Evolutionary conservation across 352 stramenopile species (phyloP).

Genomic region (Pythium sukuiense): DNA sequence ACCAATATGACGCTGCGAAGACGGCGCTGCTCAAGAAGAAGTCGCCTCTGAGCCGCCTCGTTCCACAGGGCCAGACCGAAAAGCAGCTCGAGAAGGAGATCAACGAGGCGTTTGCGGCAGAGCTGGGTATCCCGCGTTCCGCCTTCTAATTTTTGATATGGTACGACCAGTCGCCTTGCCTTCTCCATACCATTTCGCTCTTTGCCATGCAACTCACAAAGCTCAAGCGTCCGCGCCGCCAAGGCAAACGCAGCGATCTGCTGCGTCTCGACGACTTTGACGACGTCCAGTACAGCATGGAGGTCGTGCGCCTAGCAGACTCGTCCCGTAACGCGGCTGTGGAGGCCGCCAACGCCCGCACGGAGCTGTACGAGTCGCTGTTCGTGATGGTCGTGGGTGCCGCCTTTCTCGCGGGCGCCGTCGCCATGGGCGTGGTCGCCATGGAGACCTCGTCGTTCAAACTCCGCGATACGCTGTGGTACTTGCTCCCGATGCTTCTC

Average conservation of each 20-base stretch:
- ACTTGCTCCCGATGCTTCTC: constrained; percentile 47
- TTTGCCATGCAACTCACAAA: neutral
- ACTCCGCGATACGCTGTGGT: constrained; percentile 34
- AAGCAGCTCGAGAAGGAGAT: constrained; percentile 71
- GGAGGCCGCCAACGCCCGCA: constrained; percentile 16
- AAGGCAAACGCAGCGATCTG: constrained; percentile 16
- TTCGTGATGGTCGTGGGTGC: constrained; percentile 32
- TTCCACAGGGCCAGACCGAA: constrained; percentile 36
- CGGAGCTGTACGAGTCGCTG: constrained; percentile 37
- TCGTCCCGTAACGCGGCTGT: constrained; percentile 10
- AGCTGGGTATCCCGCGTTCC: constrained; percentile 57
- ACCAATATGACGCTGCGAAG: constrained; percentile 51
- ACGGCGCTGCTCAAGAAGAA: constrained; percentile 60
- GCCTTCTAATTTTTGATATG: constrained; percentile 27
- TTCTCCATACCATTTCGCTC: neutral
- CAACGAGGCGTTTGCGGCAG: constrained; percentile 60
- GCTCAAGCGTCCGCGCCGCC: constrained; percentile 5
- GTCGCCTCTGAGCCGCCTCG: constrained; percentile 49
- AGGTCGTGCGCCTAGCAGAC: constrained; percentile 43
- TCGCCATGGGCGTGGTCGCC: constrained; percentile 39
- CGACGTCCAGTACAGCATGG: constrained; percentile 61
- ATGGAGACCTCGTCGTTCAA: constrained; percentile 35
- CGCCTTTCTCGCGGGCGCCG: constrained; percentile 33
- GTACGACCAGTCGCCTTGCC: constrained; percentile 1
- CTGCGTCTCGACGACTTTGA: constrained; percentile 67